Conservation (phyloP, 1,284 basidiomycete genomes). For the Trametes hirsuta region DNA sequence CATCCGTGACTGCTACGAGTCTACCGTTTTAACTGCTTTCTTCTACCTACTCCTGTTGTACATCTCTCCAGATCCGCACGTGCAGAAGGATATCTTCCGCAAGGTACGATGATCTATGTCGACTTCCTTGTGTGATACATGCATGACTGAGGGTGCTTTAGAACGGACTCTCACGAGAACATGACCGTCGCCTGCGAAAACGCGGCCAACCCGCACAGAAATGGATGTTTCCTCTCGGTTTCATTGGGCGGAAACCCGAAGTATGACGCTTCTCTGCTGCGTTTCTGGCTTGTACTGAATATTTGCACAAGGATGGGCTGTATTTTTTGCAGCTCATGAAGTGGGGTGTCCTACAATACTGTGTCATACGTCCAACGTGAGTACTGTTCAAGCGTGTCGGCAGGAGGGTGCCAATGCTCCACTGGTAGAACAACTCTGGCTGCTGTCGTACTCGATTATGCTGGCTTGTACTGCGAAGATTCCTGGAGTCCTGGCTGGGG, state of each 20-base stretch:
- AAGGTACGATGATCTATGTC: constrained; percentile 33
- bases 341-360: constrained; percentile 83
- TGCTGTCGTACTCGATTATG: constrained; percentile 66
- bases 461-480: constrained; percentile 71
- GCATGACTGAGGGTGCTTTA: constrained; percentile 4
- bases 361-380: constrained; percentile 61
- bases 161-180: constrained; percentile 55
- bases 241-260: constrained; percentile 64
- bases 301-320: constrained; percentile 53
- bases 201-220: constrained; percentile 52
- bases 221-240: constrained; percentile 76
- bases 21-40: constrained; percentile 74
- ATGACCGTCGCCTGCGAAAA: constrained; percentile 47
- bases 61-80: constrained; percentile 63
- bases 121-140: not conserved
- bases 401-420: not conserved
- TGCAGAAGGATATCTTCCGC: constrained; percentile 66
- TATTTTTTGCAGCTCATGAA: constrained; percentile 81
- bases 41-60: constrained; percentile 79
- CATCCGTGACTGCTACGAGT: constrained; percentile 70
- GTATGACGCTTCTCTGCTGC: constrained; percentile 34
- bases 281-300: not conserved
- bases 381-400: constrained; percentile 25
- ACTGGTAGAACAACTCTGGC: constrained; percentile 59
- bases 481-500: constrained; percentile 75